These are phyloP conservation scores for Terana coerulea DNA, from an alignment of 768 basidiomycete genomes.

Conservation along the genomic window DNA sequence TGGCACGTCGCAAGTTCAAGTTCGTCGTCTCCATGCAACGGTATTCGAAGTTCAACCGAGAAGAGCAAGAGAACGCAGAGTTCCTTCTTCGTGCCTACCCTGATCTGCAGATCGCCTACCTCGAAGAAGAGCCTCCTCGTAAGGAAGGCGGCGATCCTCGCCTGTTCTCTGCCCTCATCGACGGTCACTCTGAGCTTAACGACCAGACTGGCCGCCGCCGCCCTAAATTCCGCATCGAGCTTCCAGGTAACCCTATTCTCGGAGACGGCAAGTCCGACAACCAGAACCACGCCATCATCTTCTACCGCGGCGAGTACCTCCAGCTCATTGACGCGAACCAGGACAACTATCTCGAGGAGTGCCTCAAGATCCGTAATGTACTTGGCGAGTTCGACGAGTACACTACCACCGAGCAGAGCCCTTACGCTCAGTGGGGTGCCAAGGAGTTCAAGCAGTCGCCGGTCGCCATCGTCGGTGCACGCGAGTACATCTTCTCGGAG, in stretches of 20 bases:
- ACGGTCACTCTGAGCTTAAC: conserved; percentile 95
- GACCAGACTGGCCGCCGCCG: conserved; percentile 74
- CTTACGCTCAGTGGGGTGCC: conserved; percentile 87
- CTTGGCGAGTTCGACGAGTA: conserved; percentile 98
- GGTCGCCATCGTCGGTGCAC: conserved; percentile 95
- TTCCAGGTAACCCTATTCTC: conserved; percentile 98
- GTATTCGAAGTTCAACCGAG: conserved; percentile 99
- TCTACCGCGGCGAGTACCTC: conserved; percentile 98
- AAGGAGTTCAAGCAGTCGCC: conserved; percentile 87
- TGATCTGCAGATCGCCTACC: conserved; percentile 96
- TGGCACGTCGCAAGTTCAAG: conserved; percentile 98
- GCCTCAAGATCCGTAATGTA: conserved; percentile 98
- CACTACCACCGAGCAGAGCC: conserved; percentile 76
- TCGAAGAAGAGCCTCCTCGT: conserved; percentile 91
- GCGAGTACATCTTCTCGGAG: conserved; percentile 99
- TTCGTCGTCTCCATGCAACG: conserved; percentile 99
- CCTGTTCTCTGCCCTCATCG: conserved; percentile 94
- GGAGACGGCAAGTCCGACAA: conserved; percentile 99
- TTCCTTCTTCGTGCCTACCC: conserved; percentile 97
- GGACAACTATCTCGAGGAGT: conserved; percentile 99
- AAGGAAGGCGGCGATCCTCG: conserved; percentile 95
- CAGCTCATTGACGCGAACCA: conserved; percentile 99
- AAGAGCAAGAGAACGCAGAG: conserved; percentile 98
- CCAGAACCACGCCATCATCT: conserved; percentile 99
- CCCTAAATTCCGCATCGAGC: conserved; percentile 97